These are phyloP conservation scores for Smithsoniella earleae DNA, from an alignment of 163 green algal genomes.

Conservation along the genomic window DNA sequence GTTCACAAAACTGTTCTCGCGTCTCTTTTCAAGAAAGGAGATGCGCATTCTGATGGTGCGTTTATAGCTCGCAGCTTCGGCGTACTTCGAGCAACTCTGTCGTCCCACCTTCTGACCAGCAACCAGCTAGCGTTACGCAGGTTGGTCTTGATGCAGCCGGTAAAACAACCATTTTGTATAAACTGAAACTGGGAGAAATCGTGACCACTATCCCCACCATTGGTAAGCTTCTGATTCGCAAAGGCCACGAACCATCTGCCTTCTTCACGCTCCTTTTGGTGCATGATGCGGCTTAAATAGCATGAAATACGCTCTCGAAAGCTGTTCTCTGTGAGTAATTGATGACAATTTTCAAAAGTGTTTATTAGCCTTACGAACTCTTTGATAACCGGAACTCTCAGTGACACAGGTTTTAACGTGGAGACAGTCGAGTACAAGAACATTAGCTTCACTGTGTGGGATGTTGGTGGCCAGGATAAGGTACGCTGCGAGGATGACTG, in stretches of 20 bases:
- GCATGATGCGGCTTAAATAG: too few species aligned
- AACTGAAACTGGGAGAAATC: slow-evolving; percentile 97
- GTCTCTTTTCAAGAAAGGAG: slow-evolving; percentile 93
- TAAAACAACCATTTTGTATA: slow-evolving; percentile 99
- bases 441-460: slow-evolving; percentile 98
- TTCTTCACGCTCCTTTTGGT: not conserved
- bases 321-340: too few species aligned
- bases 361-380: too few species aligned
- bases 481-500: slow-evolving; percentile 38
- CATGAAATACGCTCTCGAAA: too few species aligned
- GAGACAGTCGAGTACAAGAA: slow-evolving; percentile 99
- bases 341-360: too few species aligned
- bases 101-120: slow-evolving; percentile 3
- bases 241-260: not conserved
- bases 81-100: not conserved
- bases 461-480: slow-evolving; percentile 97
- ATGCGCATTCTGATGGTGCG: slow-evolving; percentile 97
- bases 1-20: slow-evolving; percentile 82
- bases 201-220: slow-evolving; percentile 98
- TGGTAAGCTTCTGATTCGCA: slow-evolving; percentile 46
- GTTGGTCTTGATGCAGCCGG: slow-evolving; percentile 87
- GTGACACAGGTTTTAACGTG: slow-evolving; percentile 90
- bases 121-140: slow-evolving; percentile 18
- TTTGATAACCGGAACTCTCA: too few species aligned
- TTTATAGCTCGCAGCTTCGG: not conserved